These are phyloP conservation scores for Spatholobus suberectus DNA, from an alignment of 306 rosid species.

Conservation along the genomic window DNA sequence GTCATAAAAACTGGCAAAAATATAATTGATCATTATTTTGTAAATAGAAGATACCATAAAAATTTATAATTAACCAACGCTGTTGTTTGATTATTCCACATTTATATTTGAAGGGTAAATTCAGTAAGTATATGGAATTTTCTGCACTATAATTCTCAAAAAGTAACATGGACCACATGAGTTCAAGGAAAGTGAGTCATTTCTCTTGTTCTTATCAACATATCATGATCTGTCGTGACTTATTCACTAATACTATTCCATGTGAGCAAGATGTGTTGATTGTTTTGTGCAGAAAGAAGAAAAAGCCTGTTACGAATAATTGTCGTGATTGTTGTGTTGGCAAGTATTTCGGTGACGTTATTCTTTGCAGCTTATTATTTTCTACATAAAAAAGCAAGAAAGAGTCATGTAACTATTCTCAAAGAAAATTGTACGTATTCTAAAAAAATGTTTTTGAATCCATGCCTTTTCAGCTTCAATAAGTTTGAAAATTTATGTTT, in stretches of 20 bases:
- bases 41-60: not conserved
- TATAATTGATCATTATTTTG: not conserved
- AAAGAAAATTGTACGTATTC: not conserved
- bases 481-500: not conserved
- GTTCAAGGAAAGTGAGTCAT: not conserved
- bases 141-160: not conserved
- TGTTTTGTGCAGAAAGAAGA: not conserved
- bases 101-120: not conserved
- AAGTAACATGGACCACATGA: not conserved
- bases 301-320: not conserved
- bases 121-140: not conserved
- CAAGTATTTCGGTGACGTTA: not conserved
- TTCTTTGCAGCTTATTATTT: not conserved
- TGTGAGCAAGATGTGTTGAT: not conserved
- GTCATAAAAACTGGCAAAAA: no score
- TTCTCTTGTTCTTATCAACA: not conserved
- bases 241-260: not conserved
- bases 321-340: not conserved
- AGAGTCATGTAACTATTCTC: not conserved
- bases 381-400: not conserved
- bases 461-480: not conserved
- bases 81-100: not conserved
- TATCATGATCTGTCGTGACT: not conserved
- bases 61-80: not conserved
- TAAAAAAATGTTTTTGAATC: not conserved